A percentile compares a stretch with the other conserved stretches of the same genome.
Conservation (phyloP, 495 filamentous ascomycete species). For the Penicillium alfredii region DNA sequence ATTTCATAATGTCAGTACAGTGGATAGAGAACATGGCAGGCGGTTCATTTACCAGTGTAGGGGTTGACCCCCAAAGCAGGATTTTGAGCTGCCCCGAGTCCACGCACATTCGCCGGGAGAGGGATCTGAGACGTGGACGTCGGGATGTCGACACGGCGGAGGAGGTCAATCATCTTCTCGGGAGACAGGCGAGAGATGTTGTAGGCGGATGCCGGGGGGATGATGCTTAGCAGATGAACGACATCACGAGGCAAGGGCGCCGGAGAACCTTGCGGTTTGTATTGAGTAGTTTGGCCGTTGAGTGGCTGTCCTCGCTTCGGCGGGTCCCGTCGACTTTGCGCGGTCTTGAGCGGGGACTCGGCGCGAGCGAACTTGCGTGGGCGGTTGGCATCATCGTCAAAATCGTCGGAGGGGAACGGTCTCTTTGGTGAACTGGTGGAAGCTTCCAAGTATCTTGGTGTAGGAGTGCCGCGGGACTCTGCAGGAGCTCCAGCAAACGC, state of each 20-base stretch:
- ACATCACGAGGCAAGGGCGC: slow-evolving; percentile 70
- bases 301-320: slow-evolving; percentile 50
- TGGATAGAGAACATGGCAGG: background rate
- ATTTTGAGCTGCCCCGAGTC: slow-evolving; percentile 23
- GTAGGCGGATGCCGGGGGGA: slow-evolving; percentile 72
- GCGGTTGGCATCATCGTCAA: slow-evolving; percentile 58
- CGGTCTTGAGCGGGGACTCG: slow-evolving; percentile 82
- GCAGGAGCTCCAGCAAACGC: slow-evolving; percentile 21
- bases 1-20: slow-evolving; percentile 1
- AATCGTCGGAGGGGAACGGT: slow-evolving; percentile 61
- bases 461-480: slow-evolving; percentile 48
- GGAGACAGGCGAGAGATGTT: slow-evolving; percentile 60
- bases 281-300: slow-evolving; percentile 33
- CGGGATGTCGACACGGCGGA: slow-evolving; percentile 62
- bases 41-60: slow-evolving; percentile 27
- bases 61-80: slow-evolving; percentile 19
- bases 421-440: slow-evolving; percentile 71
- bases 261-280: slow-evolving; percentile 38
- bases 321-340: slow-evolving; percentile 76
- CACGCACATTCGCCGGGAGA: slow-evolving; percentile 31
- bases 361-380: slow-evolving; percentile 78
- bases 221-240: slow-evolving; percentile 72
- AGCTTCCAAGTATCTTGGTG: slow-evolving; percentile 41
- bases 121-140: slow-evolving; percentile 44
- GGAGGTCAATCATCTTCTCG: slow-evolving; percentile 63